These are phyloP conservation scores for Urostyla sp. DNA, from an alignment of 73 alveolate species.

Conservation along the genomic window DNA sequence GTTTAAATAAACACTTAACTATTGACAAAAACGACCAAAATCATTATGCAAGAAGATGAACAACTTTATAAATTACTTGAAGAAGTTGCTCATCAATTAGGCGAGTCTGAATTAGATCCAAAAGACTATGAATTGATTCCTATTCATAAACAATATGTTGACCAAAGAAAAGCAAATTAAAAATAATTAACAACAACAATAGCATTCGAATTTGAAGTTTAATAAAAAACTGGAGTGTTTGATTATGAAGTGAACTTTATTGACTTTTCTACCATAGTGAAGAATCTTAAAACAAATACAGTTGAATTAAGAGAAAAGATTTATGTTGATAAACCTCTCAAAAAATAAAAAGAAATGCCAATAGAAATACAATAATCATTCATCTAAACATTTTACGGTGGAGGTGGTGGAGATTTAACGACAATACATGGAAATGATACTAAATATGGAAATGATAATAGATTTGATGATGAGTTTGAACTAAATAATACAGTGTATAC, in stretches of 20 bases:
- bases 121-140: neutral
- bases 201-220: neutral
- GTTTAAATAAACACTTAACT: neutral
- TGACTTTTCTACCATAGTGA: constrained; percentile 7
- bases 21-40: neutral
- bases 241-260: constrained; percentile 16
- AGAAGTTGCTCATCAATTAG: neutral
- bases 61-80: neutral
- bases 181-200: too few relatives aligned
- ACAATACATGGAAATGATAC: too few relatives aligned
- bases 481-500: too few relatives aligned
- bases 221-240: neutral
- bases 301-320: constrained; percentile 24
- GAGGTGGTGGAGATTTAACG: too few relatives aligned
- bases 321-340: constrained; percentile 44
- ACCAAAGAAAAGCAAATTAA: neutral
- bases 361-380: constrained; percentile 7
- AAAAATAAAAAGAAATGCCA: constrained; percentile 24
- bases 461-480: too few relatives aligned
- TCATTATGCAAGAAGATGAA: neutral
- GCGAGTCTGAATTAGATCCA: neutral
- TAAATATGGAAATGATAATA: too few relatives aligned
- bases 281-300: constrained; percentile 13
- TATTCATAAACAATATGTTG: neutral
- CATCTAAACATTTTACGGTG: constrained; percentile 1